phyloP scores from a whole-genome alignment of 2,329 filamentous ascomycete genomes.

The Claviceps spartinae region DNA sequence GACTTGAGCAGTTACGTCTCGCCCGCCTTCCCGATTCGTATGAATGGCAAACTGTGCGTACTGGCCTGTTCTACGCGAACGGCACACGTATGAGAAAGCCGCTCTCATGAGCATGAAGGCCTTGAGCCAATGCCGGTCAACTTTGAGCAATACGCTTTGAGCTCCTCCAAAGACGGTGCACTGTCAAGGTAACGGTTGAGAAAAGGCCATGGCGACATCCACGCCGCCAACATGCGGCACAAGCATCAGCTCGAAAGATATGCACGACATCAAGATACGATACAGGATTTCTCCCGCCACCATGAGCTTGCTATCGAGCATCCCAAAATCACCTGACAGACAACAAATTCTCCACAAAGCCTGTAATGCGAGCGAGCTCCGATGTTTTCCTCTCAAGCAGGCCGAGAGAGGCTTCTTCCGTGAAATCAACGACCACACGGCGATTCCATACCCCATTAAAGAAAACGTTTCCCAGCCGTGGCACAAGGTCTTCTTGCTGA shows the following conservation, averaged over 20 bases:
- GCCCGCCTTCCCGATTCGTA: background rate
- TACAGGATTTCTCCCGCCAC: conserved; percentile 21
- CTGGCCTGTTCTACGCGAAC: too few species aligned
- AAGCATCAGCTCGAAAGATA: background rate
- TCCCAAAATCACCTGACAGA: conserved; percentile 15
- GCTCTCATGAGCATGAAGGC: too few species aligned
- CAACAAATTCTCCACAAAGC: conserved; percentile 23
- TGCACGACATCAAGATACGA: conserved; percentile 19
- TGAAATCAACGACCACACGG: conserved; percentile 24
- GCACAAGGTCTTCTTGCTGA: conserved; percentile 64
- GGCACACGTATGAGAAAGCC: too few species aligned
- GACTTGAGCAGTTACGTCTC: background rate
- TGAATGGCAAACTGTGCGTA: background rate
- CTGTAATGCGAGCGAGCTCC: conserved; percentile 24
- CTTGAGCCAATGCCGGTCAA: background rate
- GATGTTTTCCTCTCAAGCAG: conserved; percentile 22
- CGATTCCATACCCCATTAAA: conserved; percentile 24
- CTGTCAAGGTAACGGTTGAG: background rate
- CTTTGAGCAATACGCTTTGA: background rate
- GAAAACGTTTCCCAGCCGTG: conserved; percentile 40
- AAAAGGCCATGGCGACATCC: background rate
- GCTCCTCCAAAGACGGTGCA: background rate
- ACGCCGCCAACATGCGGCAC: background rate
- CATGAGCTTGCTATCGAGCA: conserved; percentile 16
- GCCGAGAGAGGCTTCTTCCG: conserved; percentile 23